phyloP scores from a whole-genome alignment of 73 alveolate species.

The Paramecium caudatum region DNA sequence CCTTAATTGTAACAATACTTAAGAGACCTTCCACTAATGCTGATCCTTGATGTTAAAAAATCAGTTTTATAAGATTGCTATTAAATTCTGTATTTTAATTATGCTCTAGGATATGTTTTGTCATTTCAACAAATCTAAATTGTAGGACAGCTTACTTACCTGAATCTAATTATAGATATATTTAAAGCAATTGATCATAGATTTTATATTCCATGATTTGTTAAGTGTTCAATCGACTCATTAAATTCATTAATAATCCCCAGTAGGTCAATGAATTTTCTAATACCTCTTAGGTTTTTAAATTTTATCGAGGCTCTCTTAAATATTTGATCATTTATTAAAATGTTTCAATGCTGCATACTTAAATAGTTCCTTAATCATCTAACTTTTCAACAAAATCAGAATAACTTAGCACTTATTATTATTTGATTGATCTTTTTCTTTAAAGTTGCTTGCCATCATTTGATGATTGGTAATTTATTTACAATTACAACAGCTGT shows the following conservation, averaged over 20 bases:
- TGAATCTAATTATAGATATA: background rate
- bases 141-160: background rate
- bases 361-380: slow-evolving; percentile 8
- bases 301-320: background rate
- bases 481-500: background rate
- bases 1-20: background rate
- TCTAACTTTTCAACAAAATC: slow-evolving; percentile 48
- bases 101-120: background rate
- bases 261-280: slow-evolving; percentile 48
- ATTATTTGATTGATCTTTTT: slow-evolving; percentile 5
- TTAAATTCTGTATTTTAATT: slow-evolving; percentile 29
- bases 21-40: slow-evolving; percentile 14
- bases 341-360: slow-evolving; percentile 18
- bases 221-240: background rate
- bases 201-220: slow-evolving; percentile 12
- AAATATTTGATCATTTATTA: slow-evolving; percentile 1
- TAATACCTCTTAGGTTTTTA: background rate
- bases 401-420: background rate
- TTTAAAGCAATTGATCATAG: slow-evolving; percentile 4
- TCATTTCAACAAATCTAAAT: slow-evolving; percentile 50
- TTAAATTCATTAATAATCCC: slow-evolving; percentile 46
- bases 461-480: background rate
- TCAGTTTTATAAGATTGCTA: background rate
- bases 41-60: background rate
- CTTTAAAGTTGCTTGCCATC: background rate